Percentiles rank a stretch among this genome's conserved stretches.
Evolutionary conservation across 2,329 filamentous ascomycete species (phyloP).

Genomic region (Leptodontidium sp.): DNA sequence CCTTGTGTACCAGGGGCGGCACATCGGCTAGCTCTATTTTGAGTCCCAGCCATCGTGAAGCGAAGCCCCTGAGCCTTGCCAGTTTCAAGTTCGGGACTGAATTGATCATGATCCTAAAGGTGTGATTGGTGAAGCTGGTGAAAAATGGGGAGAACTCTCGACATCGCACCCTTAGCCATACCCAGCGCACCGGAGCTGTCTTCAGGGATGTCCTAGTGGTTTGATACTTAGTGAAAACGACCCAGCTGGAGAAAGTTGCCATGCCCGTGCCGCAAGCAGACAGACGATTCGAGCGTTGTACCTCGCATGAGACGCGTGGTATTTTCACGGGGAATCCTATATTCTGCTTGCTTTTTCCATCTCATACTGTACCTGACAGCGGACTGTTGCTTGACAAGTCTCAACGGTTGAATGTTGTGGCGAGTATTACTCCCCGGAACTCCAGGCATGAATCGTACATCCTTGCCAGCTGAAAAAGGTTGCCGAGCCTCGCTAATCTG

Average conservation of each 20-base stretch:
- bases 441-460: background rate
- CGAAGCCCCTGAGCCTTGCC: slow-evolving; percentile 13
- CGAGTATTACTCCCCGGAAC: background rate
- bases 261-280: background rate
- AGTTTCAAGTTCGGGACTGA: slow-evolving; percentile 6
- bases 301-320: slow-evolving; percentile 23
- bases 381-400: background rate
- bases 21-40: slow-evolving; percentile 16
- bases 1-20: slow-evolving; percentile 3
- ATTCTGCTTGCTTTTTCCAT: background rate
- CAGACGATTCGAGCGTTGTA: background rate
- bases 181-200: slow-evolving; percentile 8
- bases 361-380: background rate
- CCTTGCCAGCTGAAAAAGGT: slow-evolving; percentile 2
- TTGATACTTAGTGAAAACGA: slow-evolving; percentile 20
- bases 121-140: slow-evolving; percentile 15
- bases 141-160: background rate
- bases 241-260: background rate
- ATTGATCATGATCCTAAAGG: background rate
- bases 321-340: slow-evolving; percentile 3
- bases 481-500: slow-evolving; percentile 12
- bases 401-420: background rate
- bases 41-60: slow-evolving; percentile 16
- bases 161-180: background rate
- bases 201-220: slow-evolving; percentile 17